Base-by-base conservation (phyloP, 1,284 basidiomycete genomes). In the Ceratobasidium papillatum region DNA sequence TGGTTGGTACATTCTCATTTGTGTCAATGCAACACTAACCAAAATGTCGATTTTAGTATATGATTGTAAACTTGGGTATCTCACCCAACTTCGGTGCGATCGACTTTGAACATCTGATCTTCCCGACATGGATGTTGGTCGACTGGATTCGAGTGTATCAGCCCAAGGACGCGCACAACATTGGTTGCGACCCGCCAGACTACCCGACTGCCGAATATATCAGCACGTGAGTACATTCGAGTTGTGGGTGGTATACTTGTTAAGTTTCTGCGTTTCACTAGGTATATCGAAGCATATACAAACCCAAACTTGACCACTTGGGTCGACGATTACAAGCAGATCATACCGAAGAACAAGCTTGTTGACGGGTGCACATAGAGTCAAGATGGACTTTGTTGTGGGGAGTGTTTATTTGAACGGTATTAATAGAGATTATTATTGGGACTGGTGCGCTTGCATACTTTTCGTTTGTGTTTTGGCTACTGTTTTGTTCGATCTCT, bases 101-200 rank as follows among this genome's bases (percentile, higher is more conserved):
- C 74, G 78, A 84, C 74, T 81, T 81, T 54, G 66, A 59, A 5
- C 22, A 82, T 36, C 79, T 84, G 25, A 41, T 69, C 2, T 84
- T 81, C 77, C 84, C 84, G 0, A 80, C 78, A 7, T 76, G 81
- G 65, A 86, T 89, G 86, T 81, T 83, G 27, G 80, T 91, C 52
- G 89, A 91, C 78, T 90, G 89, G 77, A 84, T 90, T n/a, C 83
- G 90, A 14, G 86, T 90, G 19, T 89, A 88, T 78, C 87, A 87
- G 77, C 86, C 88, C 12, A 73, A 62, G 34, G 81, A 80, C 27
- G 62, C 82, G 36, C 84, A 82, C 25, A 87, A 86, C 77, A 80
- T 90, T 30, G 88, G 88, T 3, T 91, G 89, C 79, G 86, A 87
- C 77, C 89, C 89, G 2, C 75, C 80, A 3, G 84, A 86, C 71